Percentiles rank a stretch among this genome's conserved stretches.
Conservation (phyloP, 495 filamentous ascomycete genomes). For the Bryoglossum gracile region DNA sequence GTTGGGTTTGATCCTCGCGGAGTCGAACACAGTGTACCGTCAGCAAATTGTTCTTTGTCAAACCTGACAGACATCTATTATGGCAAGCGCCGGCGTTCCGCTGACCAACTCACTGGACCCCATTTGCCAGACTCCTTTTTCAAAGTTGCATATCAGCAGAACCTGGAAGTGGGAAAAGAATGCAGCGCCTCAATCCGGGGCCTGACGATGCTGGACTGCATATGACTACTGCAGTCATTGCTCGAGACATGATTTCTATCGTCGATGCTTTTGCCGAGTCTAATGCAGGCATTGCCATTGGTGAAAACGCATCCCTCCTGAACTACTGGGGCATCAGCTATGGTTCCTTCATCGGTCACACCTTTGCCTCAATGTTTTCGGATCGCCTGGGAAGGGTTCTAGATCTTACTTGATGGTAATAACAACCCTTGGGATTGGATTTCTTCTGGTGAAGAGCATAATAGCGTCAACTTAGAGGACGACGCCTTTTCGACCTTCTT, state of each 20-base stretch:
- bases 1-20: constrained; percentile 50
- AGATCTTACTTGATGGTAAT: constrained; percentile 34
- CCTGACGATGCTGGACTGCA: constrained; percentile 9
- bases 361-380: constrained; percentile 39
- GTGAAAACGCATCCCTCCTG: constrained; percentile 26
- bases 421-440: constrained; percentile 31
- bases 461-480: background rate
- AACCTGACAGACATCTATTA: no score
- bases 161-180: background rate
- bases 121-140: background rate
- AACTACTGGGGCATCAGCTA: constrained; percentile 63
- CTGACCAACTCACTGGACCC: background rate
- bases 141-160: background rate
- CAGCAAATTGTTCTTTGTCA: constrained; percentile 5
- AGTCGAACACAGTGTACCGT: constrained; percentile 41
- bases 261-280: constrained; percentile 30
- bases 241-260: constrained; percentile 41
- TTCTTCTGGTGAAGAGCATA: background rate
- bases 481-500: no score
- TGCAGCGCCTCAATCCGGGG: constrained; percentile 9
- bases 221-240: constrained; percentile 25
- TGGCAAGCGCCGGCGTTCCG: background rate
- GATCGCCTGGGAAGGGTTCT: constrained; percentile 36
- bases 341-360: constrained; percentile 56
- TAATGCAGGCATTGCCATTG: background rate